Evolutionary conservation across 1,284 basidiomycete species (phyloP).

Genomic region (Vanrija sp.): DNA sequence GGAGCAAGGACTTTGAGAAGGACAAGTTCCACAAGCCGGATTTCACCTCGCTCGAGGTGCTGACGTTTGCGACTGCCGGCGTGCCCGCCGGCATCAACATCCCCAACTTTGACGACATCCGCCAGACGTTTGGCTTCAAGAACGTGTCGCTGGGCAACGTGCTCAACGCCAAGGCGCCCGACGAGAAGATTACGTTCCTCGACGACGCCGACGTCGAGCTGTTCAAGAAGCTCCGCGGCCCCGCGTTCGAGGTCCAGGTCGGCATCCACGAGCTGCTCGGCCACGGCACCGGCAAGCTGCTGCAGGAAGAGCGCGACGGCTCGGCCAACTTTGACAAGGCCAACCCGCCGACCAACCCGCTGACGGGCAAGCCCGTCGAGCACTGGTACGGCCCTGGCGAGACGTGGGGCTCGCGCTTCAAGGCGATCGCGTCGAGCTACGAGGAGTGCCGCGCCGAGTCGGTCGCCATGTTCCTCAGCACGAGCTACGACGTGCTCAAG

Average conservation of each 20-base stretch:
- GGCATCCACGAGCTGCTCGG: conserved; percentile 22
- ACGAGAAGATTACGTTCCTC: conserved; percentile 21
- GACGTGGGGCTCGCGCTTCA: conserved; percentile 16
- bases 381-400: conserved; percentile 18
- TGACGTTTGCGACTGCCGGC: conserved; percentile 16
- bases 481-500: conserved; percentile 12
- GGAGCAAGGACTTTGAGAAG: conserved; percentile 74
- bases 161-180: conserved; percentile 18
- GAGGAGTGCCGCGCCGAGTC: conserved; percentile 20
- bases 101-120: conserved; percentile 13
- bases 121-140: conserved; percentile 18
- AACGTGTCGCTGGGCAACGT: conserved; percentile 20
- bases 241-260: conserved; percentile 20
- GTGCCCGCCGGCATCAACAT: conserved; percentile 14
- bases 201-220: conserved; percentile 10
- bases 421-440: conserved; percentile 13
- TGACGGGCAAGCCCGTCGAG: conserved; percentile 16
- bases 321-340: conserved; percentile 15
- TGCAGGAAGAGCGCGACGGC: conserved; percentile 13
- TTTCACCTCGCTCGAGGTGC: conserved; percentile 59
- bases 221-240: conserved; percentile 14
- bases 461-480: conserved; percentile 16
- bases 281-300: conserved; percentile 18
- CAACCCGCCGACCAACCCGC: conserved; percentile 12
- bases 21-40: conserved; percentile 69